Conservation (phyloP, 148 eudicot genomes). For the Polygonum aviculare region DNA sequence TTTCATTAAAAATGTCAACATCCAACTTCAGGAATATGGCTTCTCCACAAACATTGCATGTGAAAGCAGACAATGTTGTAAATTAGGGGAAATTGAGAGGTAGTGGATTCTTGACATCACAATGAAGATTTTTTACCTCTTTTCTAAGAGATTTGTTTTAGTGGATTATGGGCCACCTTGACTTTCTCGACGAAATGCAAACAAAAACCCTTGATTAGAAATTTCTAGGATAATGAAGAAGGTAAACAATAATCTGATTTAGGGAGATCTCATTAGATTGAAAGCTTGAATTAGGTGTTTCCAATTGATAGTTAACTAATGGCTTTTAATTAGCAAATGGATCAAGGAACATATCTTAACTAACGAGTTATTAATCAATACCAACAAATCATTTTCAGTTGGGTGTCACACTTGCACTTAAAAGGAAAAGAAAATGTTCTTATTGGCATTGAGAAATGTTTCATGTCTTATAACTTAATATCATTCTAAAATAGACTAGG, state of each 20-base stretch:
- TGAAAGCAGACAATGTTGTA: neutral
- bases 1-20: neutral
- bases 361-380: neutral
- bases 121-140: neutral
- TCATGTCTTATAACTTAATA: no score
- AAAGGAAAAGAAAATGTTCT: no score
- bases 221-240: neutral
- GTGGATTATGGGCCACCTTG: constrained; percentile 1
- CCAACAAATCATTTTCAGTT: neutral
- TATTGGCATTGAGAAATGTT: no score
- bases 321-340: neutral
- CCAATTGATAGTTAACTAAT: neutral
- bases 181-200: neutral
- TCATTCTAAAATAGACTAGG: no score
- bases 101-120: constrained; percentile 5
- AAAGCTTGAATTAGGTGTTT: neutral
- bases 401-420: neutral
- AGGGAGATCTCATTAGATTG: neutral
- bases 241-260: neutral
- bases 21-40: neutral
- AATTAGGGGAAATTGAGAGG: neutral
- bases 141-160: neutral
- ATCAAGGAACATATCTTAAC: neutral
- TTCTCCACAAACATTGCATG: neutral
- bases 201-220: neutral